Evolutionary conservation across 2,329 filamentous ascomycete species (phyloP).

Genomic region (Fusarium compactum): DNA sequence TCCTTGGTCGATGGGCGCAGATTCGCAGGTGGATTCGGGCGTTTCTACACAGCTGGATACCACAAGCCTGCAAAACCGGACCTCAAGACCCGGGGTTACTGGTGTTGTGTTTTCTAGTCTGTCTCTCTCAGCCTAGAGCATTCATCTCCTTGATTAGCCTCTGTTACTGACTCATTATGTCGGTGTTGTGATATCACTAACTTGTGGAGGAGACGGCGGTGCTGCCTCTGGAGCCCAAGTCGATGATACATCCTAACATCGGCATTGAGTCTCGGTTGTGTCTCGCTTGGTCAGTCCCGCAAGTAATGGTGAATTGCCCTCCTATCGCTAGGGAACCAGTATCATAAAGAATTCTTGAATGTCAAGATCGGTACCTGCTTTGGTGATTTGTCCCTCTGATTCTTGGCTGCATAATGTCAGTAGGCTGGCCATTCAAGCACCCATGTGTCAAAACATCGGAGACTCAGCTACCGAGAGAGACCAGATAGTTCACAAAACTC

Average conservation of each 20-base stretch:
- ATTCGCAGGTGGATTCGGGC: background rate
- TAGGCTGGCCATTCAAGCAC: background rate
- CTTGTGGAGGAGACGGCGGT: too few relatives aligned
- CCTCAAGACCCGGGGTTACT: too few relatives aligned
- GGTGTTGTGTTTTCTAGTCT: too few relatives aligned
- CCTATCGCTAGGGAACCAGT: background rate
- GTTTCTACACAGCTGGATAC: background rate
- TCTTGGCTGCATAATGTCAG: slow-evolving; percentile 24
- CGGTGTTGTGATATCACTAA: too few relatives aligned
- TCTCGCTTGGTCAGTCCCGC: fast-evolving
- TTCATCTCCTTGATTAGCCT: too few relatives aligned
- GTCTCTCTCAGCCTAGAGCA: too few relatives aligned
- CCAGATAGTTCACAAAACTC: fast-evolving
- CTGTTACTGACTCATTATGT: too few relatives aligned
- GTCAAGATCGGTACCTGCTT: slow-evolving; percentile 1
- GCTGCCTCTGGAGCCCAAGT: background rate
- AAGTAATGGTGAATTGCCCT: fast-evolving
- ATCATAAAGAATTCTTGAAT: background rate
- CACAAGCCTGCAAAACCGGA: too few relatives aligned
- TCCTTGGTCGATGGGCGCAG: background rate
- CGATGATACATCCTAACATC: background rate
- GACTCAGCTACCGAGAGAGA: background rate
- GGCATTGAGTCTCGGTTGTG: background rate
- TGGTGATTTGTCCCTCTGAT: slow-evolving; percentile 15
- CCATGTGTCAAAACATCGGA: background rate